These are phyloP conservation scores for Bryopsis sp. DNA, from an alignment of 139 green algal genomes.

Conservation along the genomic window DNA sequence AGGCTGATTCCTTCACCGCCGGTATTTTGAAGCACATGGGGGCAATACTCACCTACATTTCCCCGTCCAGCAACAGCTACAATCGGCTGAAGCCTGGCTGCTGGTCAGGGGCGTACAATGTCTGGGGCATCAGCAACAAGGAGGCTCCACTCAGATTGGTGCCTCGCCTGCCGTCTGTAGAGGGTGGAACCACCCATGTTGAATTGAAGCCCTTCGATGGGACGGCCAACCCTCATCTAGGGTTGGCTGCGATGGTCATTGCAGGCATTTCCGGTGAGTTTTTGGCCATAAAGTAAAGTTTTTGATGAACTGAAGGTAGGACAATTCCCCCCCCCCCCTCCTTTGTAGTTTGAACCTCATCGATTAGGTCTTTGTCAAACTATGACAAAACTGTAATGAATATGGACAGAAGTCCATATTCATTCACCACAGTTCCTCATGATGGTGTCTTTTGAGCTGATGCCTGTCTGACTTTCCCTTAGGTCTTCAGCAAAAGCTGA, in stretches of 20 bases:
- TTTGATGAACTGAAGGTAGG: too few relatives aligned
- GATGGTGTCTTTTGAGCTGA: too few relatives aligned
- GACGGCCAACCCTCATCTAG: constrained; percentile 9
- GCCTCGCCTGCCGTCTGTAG: background rate
- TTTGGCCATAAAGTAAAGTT: too few relatives aligned
- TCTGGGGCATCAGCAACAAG: constrained; percentile 7
- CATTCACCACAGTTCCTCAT: too few relatives aligned
- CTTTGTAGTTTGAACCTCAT: too few relatives aligned
- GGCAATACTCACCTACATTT: background rate
- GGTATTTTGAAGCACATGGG: background rate
- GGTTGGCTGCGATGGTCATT: background rate
- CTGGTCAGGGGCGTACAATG: background rate
- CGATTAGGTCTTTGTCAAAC: too few relatives aligned
- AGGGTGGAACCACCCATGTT: background rate
- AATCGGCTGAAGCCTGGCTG: background rate
- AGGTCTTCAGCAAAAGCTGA: too few relatives aligned
- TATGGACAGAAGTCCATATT: too few relatives aligned
- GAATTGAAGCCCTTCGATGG: constrained; percentile 9
- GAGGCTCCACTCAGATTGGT: background rate
- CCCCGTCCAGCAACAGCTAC: background rate
- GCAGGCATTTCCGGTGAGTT: background rate
- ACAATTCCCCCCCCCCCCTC: too few relatives aligned
- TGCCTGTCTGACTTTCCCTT: too few relatives aligned
- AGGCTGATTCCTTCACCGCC: background rate
- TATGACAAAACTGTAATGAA: too few relatives aligned